Base-by-base conservation (phyloP, 192 early-diverging fungal species). In the Linnemannia hyalina region DNA sequence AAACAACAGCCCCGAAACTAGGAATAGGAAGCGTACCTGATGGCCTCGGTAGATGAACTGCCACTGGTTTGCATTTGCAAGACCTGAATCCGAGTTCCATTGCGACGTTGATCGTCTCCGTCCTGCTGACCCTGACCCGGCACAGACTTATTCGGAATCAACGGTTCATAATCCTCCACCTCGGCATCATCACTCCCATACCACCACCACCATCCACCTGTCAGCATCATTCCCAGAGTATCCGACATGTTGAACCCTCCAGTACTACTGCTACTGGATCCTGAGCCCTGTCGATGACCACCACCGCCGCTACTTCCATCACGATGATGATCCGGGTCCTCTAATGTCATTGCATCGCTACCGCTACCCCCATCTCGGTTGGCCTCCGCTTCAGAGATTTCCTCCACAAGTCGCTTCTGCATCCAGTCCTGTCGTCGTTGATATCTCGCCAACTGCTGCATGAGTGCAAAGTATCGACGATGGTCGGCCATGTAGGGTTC, bases 181-280 rank as follows among this genome's bases (percentile, higher is more conserved):
- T 88, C 83, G 42, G 40, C 23, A 36, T 77, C 78, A 15, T 88
- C 83, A 55, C 80, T 76, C 1, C 86, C 90, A 76, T 90, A 89
- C 89, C 90, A 90, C 90, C 91, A 89, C 80, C 89, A 88, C 89
- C 91, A 90, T 32, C 90, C 90, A 70, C 88, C 88, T 26, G 88
- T 80, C 23, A 91, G 47, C 73, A 90, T 81, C n/a, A 86, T 89
- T 13, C 69, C 57, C n/a, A 83, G 60, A 40, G 86, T 89, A 69
- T 86, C 89, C 10, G 88, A 73, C 80, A 91, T 76, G 26, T 77
- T 73, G 38, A 77, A 75, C 22, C 85, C 89, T 47, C 49, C 32
- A 4, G 57, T 36, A 6, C 57, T 36, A 3, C 73, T 36, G 1
- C 73, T 36, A 6, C 20, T 32, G 29, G 60, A 55, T 29, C 29